phyloP scores from a whole-genome alignment of 768 basidiomycete species.

The Lyophyllum semitale region DNA sequence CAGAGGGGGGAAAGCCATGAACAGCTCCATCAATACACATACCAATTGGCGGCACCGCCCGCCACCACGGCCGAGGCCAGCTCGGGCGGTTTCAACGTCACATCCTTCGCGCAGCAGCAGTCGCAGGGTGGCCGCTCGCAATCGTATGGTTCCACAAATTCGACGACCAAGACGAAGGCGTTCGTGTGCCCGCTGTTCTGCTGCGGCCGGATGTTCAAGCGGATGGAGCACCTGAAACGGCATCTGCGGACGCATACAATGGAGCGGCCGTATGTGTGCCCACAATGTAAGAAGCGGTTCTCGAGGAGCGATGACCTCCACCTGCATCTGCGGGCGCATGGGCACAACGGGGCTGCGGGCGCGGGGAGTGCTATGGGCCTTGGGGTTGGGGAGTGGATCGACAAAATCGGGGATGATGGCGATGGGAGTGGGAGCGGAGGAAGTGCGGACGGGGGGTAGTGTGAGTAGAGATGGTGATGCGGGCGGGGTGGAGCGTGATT shows the following conservation, averaged over 20 bases:
- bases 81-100: slow-evolving; percentile 22
- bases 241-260: slow-evolving; percentile 89
- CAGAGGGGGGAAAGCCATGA: slow-evolving; percentile 33
- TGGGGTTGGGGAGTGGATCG: slow-evolving; percentile 14
- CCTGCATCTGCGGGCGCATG: slow-evolving; percentile 85
- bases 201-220: slow-evolving; percentile 86
- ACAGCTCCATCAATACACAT: slow-evolving; percentile 29
- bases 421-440: slow-evolving; percentile 26
- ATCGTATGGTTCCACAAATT: slow-evolving; percentile 11
- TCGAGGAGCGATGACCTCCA: slow-evolving; percentile 87
- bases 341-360: slow-evolving; percentile 27
- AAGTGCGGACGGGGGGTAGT: slow-evolving; percentile 21
- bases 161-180: slow-evolving; percentile 53
- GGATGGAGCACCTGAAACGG: slow-evolving; percentile 88
- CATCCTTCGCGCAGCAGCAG: slow-evolving; percentile 29
- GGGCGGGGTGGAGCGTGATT: slow-evolving; percentile 25
- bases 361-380: slow-evolving; percentile 7
- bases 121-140: not conserved
- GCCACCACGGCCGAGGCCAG: slow-evolving; percentile 12
- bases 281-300: slow-evolving; percentile 77
- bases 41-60: slow-evolving; percentile 22
- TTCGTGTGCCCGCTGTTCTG: slow-evolving; percentile 84
- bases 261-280: slow-evolving; percentile 82
- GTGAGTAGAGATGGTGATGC: slow-evolving; percentile 19
- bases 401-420: slow-evolving; percentile 17